Percentiles rank a stretch among this genome's conserved stretches.
phyloP scores from a whole-genome alignment of 148 eudicot genomes.

The Rhododendron simsii region DNA sequence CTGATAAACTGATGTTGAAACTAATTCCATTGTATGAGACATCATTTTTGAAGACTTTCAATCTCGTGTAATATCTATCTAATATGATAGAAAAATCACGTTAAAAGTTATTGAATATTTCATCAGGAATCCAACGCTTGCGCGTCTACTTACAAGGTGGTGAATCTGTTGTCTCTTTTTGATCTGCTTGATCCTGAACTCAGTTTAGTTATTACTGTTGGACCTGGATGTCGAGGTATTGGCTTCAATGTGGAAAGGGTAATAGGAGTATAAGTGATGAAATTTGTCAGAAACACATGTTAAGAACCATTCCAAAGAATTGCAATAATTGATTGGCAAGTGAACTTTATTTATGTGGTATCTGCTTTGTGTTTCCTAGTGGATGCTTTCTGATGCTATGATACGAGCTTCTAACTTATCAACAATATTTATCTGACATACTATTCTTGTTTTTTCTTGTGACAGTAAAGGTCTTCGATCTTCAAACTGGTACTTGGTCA shows the following conservation, averaged over 20 bases:
- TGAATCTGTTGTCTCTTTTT: not conserved
- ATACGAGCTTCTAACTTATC: not conserved
- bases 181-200: not conserved
- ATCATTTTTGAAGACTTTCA: not conserved
- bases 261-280: not conserved
- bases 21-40: not conserved
- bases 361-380: not conserved
- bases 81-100: not conserved
- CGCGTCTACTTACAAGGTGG: not conserved
- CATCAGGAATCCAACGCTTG: not conserved
- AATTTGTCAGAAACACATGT: not conserved
- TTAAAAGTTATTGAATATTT: not conserved
- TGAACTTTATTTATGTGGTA: not conserved
- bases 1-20: not conserved
- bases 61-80: not conserved
- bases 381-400: not conserved
- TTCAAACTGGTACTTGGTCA: conserved; percentile 77
- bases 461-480: conserved; percentile 90
- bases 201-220: not conserved
- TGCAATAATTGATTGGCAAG: not conserved
- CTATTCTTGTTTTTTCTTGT: not conserved
- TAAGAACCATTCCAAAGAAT: not conserved
- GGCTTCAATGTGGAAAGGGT: not conserved
- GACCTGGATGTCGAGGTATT: not conserved
- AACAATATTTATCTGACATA: not conserved